Base-by-base conservation (phyloP, 2,329 filamentous ascomycete species). In the Calonectria honghensis region DNA sequence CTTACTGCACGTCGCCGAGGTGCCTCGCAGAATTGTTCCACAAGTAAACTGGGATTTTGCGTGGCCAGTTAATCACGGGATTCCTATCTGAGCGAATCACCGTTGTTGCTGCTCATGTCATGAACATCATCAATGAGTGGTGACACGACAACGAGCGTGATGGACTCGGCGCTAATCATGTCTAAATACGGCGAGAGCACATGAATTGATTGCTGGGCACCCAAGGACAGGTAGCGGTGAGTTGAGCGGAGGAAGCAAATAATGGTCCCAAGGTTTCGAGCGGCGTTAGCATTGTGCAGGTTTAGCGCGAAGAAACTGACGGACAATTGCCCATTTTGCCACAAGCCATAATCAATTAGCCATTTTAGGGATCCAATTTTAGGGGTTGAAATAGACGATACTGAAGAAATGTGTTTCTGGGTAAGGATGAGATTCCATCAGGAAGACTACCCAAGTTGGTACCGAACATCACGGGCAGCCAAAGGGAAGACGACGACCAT, bases 261-360 rank as follows among this genome's bases (percentile, higher is more conserved):
- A 32, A 59, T 70, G 37, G 29, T 61, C 67, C 68, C 48, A 75
- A 50, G 52, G 76, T 79, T 79, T 80, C 70, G 69, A 77, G 66
- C 74, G 73, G 68, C 71, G 70, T 75, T 66, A 76, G 71, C 73
- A 66, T 75, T 72, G 78, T 77, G 72, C 70, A 73, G 70, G 41
- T 45, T 74, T 80, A 79, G 78, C 74, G 76, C 63, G 72, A 54
- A 68, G 76, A 77, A 79, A 73, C 64, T 45, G 70, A 64, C 48
- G 70, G 71, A 70, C 59, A 63, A 72, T 70, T 73, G 70, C 76
- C 68, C 72, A 63, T 68, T 73, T 41, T 65, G 39, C 72, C 54
- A 73, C 76, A 54, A 73, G 57, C 57, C n/a, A 59, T 65, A 51
- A 70, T 24, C 48, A 10, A 69, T 69, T 48, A 24, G 37, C 39